Evolutionary conservation across 1,284 basidiomycete genomes (phyloP), one percentile per base, ranked within the genome.

Genomic region (Sporisorium graminicola): DNA sequence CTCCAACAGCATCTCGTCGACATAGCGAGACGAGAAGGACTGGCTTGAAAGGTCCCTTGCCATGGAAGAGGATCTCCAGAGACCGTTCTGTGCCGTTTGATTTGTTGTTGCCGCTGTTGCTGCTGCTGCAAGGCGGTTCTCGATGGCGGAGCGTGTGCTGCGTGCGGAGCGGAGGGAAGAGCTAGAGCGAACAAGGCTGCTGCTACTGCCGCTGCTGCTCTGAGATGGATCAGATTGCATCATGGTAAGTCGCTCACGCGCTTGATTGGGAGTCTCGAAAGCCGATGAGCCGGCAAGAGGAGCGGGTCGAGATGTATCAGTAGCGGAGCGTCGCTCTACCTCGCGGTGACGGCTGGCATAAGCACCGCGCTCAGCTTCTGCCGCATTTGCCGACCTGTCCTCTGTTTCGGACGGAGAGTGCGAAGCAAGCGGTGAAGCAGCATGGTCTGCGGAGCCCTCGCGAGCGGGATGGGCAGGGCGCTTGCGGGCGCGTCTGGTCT

Each of bases 401-500:
- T 52, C 58, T 1, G 42, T 40, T 12, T 50, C 40, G 9, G 35
- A n/a, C n/a, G 51, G 57, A 0, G 40, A 51, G 35, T 58, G 55
- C 26, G 57, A 53, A n/a, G 58, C 33, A 9, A 31, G 16, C 10
- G 44, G 54, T 4, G 54, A 29, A 20, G 29, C 24, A n/a, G 67
- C 13, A 18, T 58, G 58, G 13, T 65, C 68, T 16, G 37, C 44
- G 20, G 63, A 58, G 9, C 37, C 58, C n/a, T 65, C 55, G 16
- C 55, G 50, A 35, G 55, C 59, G 18, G 53, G 33, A 24, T 62
- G 68, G 14, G 68, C 68, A 20, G 68, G 54, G 14, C 68, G 63
- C n/a, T 71, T 71, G 55, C 68, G 63, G 16, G 63, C 65, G 18
- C 68, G 68, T 35, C 68, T 53, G 1, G 44, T 43, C 31, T 53